Evolutionary conservation across 2,329 filamentous ascomycete species (phyloP).

Genomic region (Keithomyces neogunnii): DNA sequence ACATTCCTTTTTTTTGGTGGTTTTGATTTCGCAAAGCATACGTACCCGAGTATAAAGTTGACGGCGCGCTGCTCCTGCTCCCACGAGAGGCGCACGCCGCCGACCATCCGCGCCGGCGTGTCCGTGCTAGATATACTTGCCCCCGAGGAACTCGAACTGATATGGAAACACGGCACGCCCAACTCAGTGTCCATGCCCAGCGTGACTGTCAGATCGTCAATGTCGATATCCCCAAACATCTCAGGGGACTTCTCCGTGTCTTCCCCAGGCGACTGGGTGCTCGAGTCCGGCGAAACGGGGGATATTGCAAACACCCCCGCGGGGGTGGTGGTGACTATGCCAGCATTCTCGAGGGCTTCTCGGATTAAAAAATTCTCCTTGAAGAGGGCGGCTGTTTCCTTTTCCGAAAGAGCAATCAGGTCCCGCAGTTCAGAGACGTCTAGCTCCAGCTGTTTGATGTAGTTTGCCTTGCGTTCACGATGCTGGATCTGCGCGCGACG

Average conservation of each 20-base stretch:
- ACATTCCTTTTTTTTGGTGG: too few relatives aligned
- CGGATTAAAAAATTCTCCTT: constrained; percentile 37
- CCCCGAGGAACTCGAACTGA: constrained; percentile 20
- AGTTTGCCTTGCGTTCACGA: constrained; percentile 47
- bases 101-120: constrained; percentile 12
- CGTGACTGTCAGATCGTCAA: constrained; percentile 30
- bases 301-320: too few relatives aligned
- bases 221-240: constrained; percentile 24
- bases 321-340: constrained; percentile 7
- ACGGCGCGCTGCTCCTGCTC: constrained; percentile 37
- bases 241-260: constrained; percentile 10
- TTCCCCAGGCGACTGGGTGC: too few relatives aligned
- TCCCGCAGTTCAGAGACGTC: constrained; percentile 40
- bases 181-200: constrained; percentile 33
- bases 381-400: constrained; percentile 27
- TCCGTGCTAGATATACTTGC: constrained; percentile 11
- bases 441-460: constrained; percentile 44
- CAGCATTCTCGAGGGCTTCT: constrained; percentile 20
- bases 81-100: constrained; percentile 21
- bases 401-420: constrained; percentile 33
- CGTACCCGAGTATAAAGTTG: constrained; percentile 47
- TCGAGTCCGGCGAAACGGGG: too few relatives aligned
- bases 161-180: constrained; percentile 33
- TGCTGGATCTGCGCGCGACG: constrained; percentile 46
- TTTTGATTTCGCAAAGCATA: neutral